Conservation (phyloP, 1,284 basidiomycete genomes). For the Ceratobasidium sp. region DNA sequence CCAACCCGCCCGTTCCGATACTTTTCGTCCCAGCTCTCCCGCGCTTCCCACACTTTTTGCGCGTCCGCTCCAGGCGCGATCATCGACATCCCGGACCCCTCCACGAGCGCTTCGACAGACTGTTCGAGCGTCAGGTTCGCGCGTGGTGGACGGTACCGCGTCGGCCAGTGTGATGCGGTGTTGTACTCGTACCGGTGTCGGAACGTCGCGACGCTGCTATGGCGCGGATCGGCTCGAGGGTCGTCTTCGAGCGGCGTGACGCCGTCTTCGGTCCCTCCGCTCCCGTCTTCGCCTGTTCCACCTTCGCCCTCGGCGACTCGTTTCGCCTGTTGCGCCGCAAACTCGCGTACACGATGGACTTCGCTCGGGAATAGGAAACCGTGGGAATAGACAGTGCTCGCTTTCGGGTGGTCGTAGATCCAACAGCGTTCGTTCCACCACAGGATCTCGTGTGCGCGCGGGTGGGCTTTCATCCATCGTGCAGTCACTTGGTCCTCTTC, state of each 20-base stretch:
- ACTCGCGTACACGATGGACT: conserved; percentile 72
- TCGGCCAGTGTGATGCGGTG: conserved; percentile 88
- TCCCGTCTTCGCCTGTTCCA: not conserved
- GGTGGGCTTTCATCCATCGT: conserved; percentile 93
- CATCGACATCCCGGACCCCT: conserved; percentile 85
- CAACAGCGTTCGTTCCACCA: conserved; percentile 95
- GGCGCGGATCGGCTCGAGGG: conserved; percentile 12
- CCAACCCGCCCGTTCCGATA: conserved; percentile 80
- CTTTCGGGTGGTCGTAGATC: conserved; percentile 97
- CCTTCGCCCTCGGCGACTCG: conserved; percentile 4
- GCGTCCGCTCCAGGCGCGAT: conserved; percentile 54
- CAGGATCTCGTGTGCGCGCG: conserved; percentile 80
- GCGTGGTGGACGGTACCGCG: conserved; percentile 78
- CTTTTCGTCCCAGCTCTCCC: conserved; percentile 75
- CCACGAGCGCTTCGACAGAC: conserved; percentile 92
- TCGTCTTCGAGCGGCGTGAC: conserved; percentile 15
- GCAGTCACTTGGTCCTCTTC: conserved; percentile 95
- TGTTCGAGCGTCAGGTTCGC: conserved; percentile 76
- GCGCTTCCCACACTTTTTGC: conserved; percentile 73
- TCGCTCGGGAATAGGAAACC: conserved; percentile 96
- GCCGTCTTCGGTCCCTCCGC: not conserved
- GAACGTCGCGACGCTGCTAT: conserved; percentile 35
- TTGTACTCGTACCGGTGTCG: conserved; percentile 67
- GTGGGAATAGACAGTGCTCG: conserved; percentile 94
- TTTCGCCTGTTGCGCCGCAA: conserved; percentile 49